Conservation (phyloP, 2,329 filamentous ascomycete species). For the Fusarium chlamydosporum region DNA sequence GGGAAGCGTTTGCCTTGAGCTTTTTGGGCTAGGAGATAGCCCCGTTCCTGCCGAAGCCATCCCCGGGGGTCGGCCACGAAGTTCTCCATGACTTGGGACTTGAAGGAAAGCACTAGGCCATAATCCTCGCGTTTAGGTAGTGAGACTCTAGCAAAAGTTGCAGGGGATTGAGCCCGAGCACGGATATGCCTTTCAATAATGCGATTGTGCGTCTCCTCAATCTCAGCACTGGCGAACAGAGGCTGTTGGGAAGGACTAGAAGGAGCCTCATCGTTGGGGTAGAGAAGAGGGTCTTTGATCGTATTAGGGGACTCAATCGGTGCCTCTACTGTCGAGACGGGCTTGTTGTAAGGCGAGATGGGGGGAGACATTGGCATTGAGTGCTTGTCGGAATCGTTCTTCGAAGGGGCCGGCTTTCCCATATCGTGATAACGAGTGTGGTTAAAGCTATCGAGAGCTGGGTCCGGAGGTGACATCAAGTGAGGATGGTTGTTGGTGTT, state of each 20-base stretch:
- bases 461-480: slow-evolving; percentile 74
- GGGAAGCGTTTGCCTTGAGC: slow-evolving; percentile 58
- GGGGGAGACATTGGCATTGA: slow-evolving; percentile 69
- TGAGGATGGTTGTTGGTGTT: slow-evolving; percentile 61
- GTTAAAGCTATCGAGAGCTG: slow-evolving; percentile 67
- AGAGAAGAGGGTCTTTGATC: slow-evolving; percentile 71
- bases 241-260: slow-evolving; percentile 62
- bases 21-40: slow-evolving; percentile 63
- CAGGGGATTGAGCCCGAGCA: slow-evolving; percentile 55
- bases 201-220: slow-evolving; percentile 58
- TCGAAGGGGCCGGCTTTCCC: slow-evolving; percentile 37
- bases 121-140: slow-evolving; percentile 69
- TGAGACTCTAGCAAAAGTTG: slow-evolving; percentile 60
- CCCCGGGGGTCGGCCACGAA: slow-evolving; percentile 60
- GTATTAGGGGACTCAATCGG: slow-evolving; percentile 51
- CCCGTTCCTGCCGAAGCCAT: slow-evolving; percentile 67
- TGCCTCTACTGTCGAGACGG: slow-evolving; percentile 54
- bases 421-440: slow-evolving; percentile 41
- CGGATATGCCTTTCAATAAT: slow-evolving; percentile 67
- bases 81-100: slow-evolving; percentile 65
- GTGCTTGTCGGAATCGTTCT: slow-evolving; percentile 53
- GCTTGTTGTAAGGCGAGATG: slow-evolving; percentile 65
- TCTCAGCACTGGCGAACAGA: slow-evolving; percentile 63
- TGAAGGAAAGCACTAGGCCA: slow-evolving; percentile 66
- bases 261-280: slow-evolving; percentile 61